These are phyloP conservation scores for Nicotiana otophora DNA, from an alignment of 257 asterid species.

Conservation along the genomic window DNA sequence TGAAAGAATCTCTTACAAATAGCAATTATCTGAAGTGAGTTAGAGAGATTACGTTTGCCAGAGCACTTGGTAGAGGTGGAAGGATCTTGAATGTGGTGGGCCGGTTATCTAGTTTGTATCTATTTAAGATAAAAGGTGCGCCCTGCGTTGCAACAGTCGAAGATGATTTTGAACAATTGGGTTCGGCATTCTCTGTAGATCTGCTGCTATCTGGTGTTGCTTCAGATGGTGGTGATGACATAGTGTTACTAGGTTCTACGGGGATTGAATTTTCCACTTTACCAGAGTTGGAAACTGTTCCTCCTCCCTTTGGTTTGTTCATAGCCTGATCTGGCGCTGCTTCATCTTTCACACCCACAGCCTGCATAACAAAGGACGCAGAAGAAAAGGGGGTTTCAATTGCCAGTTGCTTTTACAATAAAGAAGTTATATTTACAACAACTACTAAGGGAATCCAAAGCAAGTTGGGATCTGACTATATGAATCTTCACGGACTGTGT, in stretches of 20 bases:
- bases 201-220: slow-evolving; percentile 19
- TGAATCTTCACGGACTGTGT: not conserved
- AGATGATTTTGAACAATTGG: slow-evolving; percentile 31
- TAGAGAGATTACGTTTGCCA: slow-evolving; percentile 56
- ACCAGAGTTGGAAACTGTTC: slow-evolving; percentile 27
- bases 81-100: slow-evolving; percentile 75
- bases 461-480: not conserved
- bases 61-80: slow-evolving; percentile 76
- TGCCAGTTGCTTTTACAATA: not conserved
- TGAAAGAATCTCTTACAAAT: not conserved
- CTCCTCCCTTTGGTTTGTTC: slow-evolving; percentile 41
- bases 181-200: slow-evolving; percentile 31
- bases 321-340: slow-evolving; percentile 35
- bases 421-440: not conserved
- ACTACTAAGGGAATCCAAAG: not conserved
- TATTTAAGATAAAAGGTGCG: slow-evolving; percentile 49
- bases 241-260: slow-evolving; percentile 14
- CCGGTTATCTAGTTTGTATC: slow-evolving; percentile 92
- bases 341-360: slow-evolving; percentile 53
- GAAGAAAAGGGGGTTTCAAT: not conserved
- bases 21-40: not conserved
- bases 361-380: slow-evolving; percentile 40
- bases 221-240: slow-evolving; percentile 35
- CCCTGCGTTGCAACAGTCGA: slow-evolving; percentile 34
- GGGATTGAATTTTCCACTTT: slow-evolving; percentile 39